Percentiles rank a stretch among this genome's conserved stretches.
Conservation (phyloP, 179 eudicot species). For the Beta macrorhiza region DNA sequence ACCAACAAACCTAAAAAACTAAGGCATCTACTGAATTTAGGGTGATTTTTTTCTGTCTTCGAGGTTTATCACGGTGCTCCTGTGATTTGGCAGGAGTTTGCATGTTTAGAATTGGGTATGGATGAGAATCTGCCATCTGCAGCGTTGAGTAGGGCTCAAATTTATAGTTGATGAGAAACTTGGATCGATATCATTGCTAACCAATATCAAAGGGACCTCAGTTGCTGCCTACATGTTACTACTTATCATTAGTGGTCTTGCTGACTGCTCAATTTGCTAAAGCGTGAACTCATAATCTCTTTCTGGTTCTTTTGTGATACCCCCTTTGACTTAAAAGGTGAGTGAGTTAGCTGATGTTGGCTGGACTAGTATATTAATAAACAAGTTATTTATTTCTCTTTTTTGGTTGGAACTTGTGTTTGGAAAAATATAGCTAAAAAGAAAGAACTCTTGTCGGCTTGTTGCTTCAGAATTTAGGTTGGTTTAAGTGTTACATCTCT, state of each 20-base stretch:
- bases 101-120: background rate
- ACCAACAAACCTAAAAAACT: background rate
- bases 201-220: background rate
- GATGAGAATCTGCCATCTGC: background rate
- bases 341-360: slow-evolving; percentile 3
- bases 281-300: background rate
- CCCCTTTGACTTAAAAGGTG: background rate
- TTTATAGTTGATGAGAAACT: background rate
- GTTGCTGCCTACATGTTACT: background rate
- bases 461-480: background rate
- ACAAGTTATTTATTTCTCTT: background rate
- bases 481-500: background rate
- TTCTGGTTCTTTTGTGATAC: background rate
- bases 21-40: background rate
- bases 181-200: background rate
- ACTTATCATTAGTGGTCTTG: background rate
- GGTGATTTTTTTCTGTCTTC: background rate
- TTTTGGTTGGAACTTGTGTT: background rate
- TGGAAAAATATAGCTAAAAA: background rate
- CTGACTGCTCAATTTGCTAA: background rate
- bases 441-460: background rate
- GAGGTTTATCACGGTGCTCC: background rate
- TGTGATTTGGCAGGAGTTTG: background rate
- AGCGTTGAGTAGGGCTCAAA: background rate
- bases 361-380: background rate